These are phyloP conservation scores for Talaromyces islandicus DNA, from an alignment of 2,329 filamentous ascomycete species.

Conservation along the genomic window DNA sequence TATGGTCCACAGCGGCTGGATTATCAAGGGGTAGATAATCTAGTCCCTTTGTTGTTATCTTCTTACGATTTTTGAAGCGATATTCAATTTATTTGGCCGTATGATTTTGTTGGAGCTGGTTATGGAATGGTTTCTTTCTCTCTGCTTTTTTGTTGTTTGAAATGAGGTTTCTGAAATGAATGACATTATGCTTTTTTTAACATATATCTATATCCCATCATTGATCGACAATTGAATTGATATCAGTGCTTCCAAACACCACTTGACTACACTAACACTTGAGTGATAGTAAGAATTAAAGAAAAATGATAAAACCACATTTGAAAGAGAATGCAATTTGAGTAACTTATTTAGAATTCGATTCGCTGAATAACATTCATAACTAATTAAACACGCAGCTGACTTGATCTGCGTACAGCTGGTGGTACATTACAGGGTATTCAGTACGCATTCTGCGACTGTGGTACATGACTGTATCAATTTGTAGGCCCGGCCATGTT, in stretches of 20 bases:
- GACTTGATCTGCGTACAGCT: background rate
- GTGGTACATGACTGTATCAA: background rate
- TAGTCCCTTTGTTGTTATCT: background rate
- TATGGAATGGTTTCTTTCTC: constrained; percentile 4
- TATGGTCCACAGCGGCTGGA: constrained; percentile 87
- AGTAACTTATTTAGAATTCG: background rate
- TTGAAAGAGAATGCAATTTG: background rate
- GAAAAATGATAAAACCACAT: background rate
- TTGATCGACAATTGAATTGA: background rate
- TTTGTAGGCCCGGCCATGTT: background rate
- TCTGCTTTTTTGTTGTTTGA: background rate
- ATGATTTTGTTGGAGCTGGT: background rate
- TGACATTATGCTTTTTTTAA: background rate
- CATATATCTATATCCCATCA: background rate
- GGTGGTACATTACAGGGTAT: background rate
- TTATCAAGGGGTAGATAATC: constrained; percentile 59
- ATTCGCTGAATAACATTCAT: background rate
- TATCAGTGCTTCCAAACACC: background rate
- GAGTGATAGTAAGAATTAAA: background rate
- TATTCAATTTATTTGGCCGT: background rate
- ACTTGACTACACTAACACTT: background rate
- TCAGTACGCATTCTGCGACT: background rate
- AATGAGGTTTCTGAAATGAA: background rate
- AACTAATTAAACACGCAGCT: background rate
- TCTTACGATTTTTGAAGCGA: background rate